phyloP scores from a whole-genome alignment of 2,329 filamentous ascomycete genomes.

The Fusarium newnesense region DNA sequence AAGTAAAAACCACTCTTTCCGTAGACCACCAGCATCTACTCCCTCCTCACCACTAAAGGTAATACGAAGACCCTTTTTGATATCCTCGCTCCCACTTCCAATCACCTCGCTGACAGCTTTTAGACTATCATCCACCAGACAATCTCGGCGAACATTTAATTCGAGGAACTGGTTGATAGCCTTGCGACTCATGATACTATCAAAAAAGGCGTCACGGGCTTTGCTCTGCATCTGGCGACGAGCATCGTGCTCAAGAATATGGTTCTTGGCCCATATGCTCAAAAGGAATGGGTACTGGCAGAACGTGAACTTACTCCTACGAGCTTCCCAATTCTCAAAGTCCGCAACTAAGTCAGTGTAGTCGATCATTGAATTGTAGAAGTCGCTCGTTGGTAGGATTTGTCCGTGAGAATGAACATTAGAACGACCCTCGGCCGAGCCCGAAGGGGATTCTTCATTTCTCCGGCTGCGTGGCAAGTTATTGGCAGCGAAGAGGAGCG shows the following conservation, averaged over 20 bases:
- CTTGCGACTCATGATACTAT: slow-evolving; percentile 82
- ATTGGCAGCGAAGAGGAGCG: slow-evolving; percentile 85
- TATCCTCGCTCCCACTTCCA: slow-evolving; percentile 81
- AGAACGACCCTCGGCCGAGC: slow-evolving; percentile 41
- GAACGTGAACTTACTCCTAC: slow-evolving; percentile 80
- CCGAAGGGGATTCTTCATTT: slow-evolving; percentile 37
- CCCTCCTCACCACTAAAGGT: slow-evolving; percentile 90
- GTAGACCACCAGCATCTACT: slow-evolving; percentile 86
- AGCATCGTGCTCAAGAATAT: slow-evolving; percentile 88
- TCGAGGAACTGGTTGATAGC: slow-evolving; percentile 81
- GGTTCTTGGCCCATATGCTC: slow-evolving; percentile 92
- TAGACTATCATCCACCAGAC: slow-evolving; percentile 87
- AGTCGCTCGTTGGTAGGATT: slow-evolving; percentile 81
- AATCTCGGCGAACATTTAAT: slow-evolving; percentile 82
- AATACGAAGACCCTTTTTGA: slow-evolving; percentile 90
- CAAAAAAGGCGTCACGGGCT: slow-evolving; percentile 89
- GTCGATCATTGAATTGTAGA: slow-evolving; percentile 88
- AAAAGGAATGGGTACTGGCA: slow-evolving; percentile 94
- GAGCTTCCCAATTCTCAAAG: slow-evolving; percentile 88
- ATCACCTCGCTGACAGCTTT: slow-evolving; percentile 86
- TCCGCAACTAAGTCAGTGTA: slow-evolving; percentile 86
- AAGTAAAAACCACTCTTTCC: slow-evolving; percentile 95
- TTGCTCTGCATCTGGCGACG: slow-evolving; percentile 89
- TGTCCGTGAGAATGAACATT: slow-evolving; percentile 62
- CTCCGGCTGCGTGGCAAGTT: slow-evolving; percentile 59